These are phyloP conservation scores for Sphaerosporella brunnea DNA, from an alignment of 495 filamentous ascomycete genomes.

Conservation along the genomic window DNA sequence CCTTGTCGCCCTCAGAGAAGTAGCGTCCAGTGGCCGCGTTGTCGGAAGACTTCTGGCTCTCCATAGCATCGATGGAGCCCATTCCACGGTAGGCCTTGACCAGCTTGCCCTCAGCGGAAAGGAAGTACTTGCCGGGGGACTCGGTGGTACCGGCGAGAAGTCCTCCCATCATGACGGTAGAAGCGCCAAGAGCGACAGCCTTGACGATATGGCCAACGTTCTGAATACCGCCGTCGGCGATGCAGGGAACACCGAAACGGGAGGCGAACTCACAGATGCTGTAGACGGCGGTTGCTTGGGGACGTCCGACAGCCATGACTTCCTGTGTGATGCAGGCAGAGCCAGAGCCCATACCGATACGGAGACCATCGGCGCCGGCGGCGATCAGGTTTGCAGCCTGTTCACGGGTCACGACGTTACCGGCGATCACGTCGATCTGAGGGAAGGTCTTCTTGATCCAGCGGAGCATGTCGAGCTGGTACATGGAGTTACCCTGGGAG, in stretches of 20 bases:
- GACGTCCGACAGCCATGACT: conserved; percentile 95
- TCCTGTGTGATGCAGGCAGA: conserved; percentile 98
- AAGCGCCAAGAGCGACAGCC: conserved; percentile 82
- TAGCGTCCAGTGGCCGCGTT: conserved; percentile 96
- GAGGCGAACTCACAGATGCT: conserved; percentile 75
- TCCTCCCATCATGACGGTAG: conserved; percentile 98
- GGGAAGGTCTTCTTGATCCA: conserved; percentile 79
- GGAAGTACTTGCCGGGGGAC: conserved; percentile 90
- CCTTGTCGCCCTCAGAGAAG: conserved; percentile 87
- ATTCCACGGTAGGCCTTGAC: conserved; percentile 99
- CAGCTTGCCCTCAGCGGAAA: conserved; percentile 84
- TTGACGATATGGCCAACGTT: conserved; percentile 99
- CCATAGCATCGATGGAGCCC: conserved; percentile 98
- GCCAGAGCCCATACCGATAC: conserved; percentile 97
- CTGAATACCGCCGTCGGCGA: conserved; percentile 94
- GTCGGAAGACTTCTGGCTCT: conserved; percentile 86
- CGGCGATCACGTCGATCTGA: conserved; percentile 79
- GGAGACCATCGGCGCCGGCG: conserved; percentile 85
- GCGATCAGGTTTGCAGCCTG: conserved; percentile 86
- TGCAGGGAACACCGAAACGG: conserved; percentile 90
- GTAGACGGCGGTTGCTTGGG: conserved; percentile 82
- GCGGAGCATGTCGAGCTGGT: conserved; percentile 92
- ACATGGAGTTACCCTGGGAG: conserved; percentile 93
- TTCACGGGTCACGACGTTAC: conserved; percentile 92
- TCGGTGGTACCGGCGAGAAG: conserved; percentile 93